Evolutionary conservation across 371 early-diverging fungal species (phyloP), one percentile per base, ranked within the genome.

Genomic region (Circinella minor): DNA sequence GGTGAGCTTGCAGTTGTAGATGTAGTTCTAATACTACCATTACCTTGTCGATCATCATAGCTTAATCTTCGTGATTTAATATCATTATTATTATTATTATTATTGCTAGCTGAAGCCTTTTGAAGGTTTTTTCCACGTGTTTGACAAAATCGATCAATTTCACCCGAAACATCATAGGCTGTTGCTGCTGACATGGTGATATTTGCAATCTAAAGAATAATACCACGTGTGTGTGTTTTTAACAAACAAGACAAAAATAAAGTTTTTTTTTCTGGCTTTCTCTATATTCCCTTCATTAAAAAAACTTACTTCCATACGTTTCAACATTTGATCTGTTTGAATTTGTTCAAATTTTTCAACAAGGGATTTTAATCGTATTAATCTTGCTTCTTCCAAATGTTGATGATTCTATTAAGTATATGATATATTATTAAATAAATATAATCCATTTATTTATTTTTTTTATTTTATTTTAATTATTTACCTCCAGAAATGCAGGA

Each of bases 401-500:
- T 77, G 67, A 68, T 71, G 60, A 36, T 65, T 47, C 69, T 67
- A 27, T 4, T 27, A 15, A 15, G 3, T 51, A 14, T 18, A 51
- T 36, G 11, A 65, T 49, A 51, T n/a, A 38, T 54, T n/a, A 65
- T 20, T 46, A 1, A 17, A 61, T 5, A 11, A 9, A 9, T 37
- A 36, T 1, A 18, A 13, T 20, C 18, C 47, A 4, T 17, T 27
- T 34, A 18, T 34, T 59, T 11, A 6, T 46, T 61, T 4, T 17
- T 51, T 13, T 51, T 51, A 5, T 51, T 51, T 13, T 38, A 15
- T 8, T 13, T 10, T 55, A 37, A 60, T 18, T 57, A 5, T 14
- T 20, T 79, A 81, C 84, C 76, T 80, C 72, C n/a, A 84, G 67
- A 39, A 75, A 51, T 17, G 69, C 65, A 48, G 81, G 80, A 13